A percentile compares a stretch with the other conserved stretches of the same genome.
Conservation (phyloP, 2,329 filamentous ascomycete genomes). For the Diaporthe helianthi region DNA sequence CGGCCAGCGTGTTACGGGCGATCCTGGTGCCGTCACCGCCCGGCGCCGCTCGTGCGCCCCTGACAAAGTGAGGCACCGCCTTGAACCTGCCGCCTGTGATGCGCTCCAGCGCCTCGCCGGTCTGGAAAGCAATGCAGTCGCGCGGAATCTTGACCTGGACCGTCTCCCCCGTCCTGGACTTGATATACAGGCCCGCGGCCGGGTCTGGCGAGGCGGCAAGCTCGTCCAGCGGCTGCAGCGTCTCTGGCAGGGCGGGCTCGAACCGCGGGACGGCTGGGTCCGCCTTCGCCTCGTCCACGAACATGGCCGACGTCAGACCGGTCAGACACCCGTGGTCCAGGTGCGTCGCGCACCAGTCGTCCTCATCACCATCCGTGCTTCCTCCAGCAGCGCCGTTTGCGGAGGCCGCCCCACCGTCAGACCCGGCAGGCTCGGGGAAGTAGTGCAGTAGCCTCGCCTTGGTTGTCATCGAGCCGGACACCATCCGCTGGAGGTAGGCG, state of each 20-base stretch:
- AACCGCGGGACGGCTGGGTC: slow-evolving; percentile 43
- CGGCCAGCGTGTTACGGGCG: slow-evolving; percentile 87
- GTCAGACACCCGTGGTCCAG: slow-evolving; percentile 94
- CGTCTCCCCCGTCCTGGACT: slow-evolving; percentile 79
- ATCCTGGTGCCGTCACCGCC: slow-evolving; percentile 54
- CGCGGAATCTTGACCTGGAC: slow-evolving; percentile 93
- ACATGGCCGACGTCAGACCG: slow-evolving; percentile 94
- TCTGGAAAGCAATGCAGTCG: slow-evolving; percentile 95
- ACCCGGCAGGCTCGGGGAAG: slow-evolving; percentile 67
- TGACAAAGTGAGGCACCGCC: slow-evolving; percentile 95
- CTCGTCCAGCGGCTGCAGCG: slow-evolving; percentile 67
- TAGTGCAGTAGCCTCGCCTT: slow-evolving; percentile 95
- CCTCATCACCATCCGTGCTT: slow-evolving; percentile 60
- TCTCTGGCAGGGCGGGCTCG: slow-evolving; percentile 44
- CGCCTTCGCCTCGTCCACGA: slow-evolving; percentile 75
- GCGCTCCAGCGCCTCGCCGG: slow-evolving; percentile 86
- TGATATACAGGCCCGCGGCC: slow-evolving; percentile 90
- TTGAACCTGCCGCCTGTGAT: slow-evolving; percentile 93
- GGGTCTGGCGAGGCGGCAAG: slow-evolving; percentile 80
- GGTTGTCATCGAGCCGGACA: slow-evolving; percentile 83
- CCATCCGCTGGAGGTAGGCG: slow-evolving; percentile 86
- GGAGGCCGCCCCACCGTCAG: slow-evolving; percentile 39
- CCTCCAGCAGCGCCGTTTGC: slow-evolving; percentile 40
- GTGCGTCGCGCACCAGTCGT: slow-evolving; percentile 94
- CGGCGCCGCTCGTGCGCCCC: slow-evolving; percentile 69